phyloP scores from a whole-genome alignment of 2,329 filamentous ascomycete species.

The Biscogniauxia marginata region DNA sequence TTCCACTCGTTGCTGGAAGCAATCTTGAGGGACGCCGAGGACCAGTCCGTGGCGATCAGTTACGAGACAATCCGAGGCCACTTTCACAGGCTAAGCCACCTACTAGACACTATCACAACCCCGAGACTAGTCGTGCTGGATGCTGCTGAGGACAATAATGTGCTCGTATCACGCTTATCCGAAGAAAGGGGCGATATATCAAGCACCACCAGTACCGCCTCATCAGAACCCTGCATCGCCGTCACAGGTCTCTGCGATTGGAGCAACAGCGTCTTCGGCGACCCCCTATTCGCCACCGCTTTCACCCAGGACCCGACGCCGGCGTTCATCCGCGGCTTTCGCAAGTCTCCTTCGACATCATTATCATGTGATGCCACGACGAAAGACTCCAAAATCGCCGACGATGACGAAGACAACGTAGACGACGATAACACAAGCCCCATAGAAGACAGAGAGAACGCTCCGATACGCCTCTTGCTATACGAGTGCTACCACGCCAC shows the following conservation, averaged over 20 bases:
- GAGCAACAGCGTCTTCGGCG: constrained; percentile 59
- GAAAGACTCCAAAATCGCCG: background rate
- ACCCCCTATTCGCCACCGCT: constrained; percentile 52
- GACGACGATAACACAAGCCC: constrained; percentile 30
- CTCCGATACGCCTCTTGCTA: constrained; percentile 48
- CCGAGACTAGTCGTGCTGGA: constrained; percentile 57
- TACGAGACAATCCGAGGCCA: constrained; percentile 55
- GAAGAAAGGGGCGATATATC: constrained; percentile 8
- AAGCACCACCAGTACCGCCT: constrained; percentile 3
- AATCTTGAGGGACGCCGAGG: constrained; percentile 58
- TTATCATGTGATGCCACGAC: background rate
- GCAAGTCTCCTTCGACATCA: constrained; percentile 2
- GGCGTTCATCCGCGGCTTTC: constrained; percentile 49
- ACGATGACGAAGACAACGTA: constrained; percentile 14
- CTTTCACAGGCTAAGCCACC: constrained; percentile 46
- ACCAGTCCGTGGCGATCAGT: constrained; percentile 56
- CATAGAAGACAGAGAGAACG: constrained; percentile 45
- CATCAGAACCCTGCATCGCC: constrained; percentile 23
- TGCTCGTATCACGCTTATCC: constrained; percentile 40
- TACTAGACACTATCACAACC: constrained; percentile 51
- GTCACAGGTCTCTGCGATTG: constrained; percentile 57
- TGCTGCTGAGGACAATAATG: constrained; percentile 48
- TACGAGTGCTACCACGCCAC: constrained; percentile 60
- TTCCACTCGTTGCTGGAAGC: constrained; percentile 58
- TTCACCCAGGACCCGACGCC: constrained; percentile 46